Base-by-base conservation (phyloP, 2,329 filamentous ascomycete species). In the Furcasterigmium furcatum region DNA sequence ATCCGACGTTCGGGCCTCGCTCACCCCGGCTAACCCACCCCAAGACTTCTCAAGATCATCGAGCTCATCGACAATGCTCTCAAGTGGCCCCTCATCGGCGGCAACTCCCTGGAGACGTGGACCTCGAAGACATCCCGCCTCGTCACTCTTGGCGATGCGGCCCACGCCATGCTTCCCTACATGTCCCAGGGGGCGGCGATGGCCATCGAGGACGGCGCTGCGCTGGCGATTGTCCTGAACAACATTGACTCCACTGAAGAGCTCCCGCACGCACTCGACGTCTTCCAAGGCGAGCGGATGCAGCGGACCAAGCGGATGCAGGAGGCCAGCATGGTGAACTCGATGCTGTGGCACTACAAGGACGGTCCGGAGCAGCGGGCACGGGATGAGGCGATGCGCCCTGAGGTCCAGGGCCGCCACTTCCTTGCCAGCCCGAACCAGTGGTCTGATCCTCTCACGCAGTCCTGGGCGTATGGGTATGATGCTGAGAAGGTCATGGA, bases 381-480 rank as follows among this genome's bases (percentile, higher is more conserved):
- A 0, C 54, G 71, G 21, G 71, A 74, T 48, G 58, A 46, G 7
- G 68, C 63, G 1, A 73, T 72, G 66, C 25, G 46, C 2, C 55
- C 66, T 1, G 71, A 75, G 46, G 64, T 68, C 1, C 55, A 66
- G 13, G 68, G 68, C 0, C 40, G 48, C 12, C 55, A 53, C 1
- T 72, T 70, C 38, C 36, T 51, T 1, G 57, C 60, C 32, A 76
- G 71, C 38, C 58, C 71, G 0, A 75, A 76, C 44, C 71, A 74
- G 55, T 76, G 71, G 71, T 71, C 64, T 41, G 72, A 76, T 53
- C 71, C 69, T 0, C 55, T 64, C 0, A 74, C 71, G 1, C 68
- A 73, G 49, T 49, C 55, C 16, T 76, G 73, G 72, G 68, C 66
- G 7, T 77, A 74, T 55, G 70, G 70, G 0, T 75, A 76, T 55